Base-by-base conservation (phyloP, 305 asterid species). In the Ilex paraguariensis region DNA sequence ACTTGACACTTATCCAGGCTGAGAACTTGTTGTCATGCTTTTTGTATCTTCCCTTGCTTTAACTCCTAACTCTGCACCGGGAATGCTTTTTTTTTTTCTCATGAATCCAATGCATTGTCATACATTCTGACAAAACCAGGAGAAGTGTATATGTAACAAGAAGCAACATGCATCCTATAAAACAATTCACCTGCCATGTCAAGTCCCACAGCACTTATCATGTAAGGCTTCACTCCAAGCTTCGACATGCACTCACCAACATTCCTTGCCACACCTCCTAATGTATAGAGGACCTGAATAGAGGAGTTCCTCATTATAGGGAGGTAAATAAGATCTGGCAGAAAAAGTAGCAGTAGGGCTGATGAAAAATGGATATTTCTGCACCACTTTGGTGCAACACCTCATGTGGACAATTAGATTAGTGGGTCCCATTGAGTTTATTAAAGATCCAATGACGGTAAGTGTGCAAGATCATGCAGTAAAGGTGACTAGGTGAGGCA, bases 241-340 rank as follows among this genome's bases (percentile, higher is more conserved):
- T 92, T 92, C 15, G 77, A 85, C 84, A 89, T 85, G 79, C 98
- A 92, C 61, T 92, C 97, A 6, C 91, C 98, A 64, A 92, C 82
- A 73, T 92, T 92, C 81, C 98, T 89, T 58, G 87, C 97, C 45
- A 92, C 98, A 70, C 98, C 98, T 40, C 98, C 97, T 61, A 80
- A 69, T 11, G 82, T 79, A 81, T 79, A 87, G 60, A 69, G 31
- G 59, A 92, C 86, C 98, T 92, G 89, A 68, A 79, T 50, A 66
- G 42, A 51, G 42, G 60, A 63, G 64, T 59, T 65, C 31, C 62
- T 57, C 10, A 42, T 55, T 11, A 44, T 40, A 66, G 17, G 9
- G 56, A 21, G 12, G 42, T 31, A 61, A 45, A 30, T 67, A 55
- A 52, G 31, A 52, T 52, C n/a, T 45, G 28, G 28, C 28, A 21